Base-by-base conservation (phyloP, 2,329 filamentous ascomycete genomes). In the Neopestalotiopsis rosae region DNA sequence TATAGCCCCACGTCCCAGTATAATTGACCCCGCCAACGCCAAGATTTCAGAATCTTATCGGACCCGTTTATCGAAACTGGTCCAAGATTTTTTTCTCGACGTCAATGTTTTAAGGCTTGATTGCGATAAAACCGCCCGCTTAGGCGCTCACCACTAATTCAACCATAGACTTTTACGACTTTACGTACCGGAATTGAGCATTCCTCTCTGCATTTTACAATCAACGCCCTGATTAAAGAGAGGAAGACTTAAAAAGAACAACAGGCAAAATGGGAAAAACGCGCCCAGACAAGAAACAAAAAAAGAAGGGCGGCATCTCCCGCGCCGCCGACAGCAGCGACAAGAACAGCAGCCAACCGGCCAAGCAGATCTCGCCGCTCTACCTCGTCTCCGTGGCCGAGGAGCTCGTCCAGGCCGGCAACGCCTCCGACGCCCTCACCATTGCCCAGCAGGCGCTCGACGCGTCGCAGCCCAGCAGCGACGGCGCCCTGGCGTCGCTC, bases 401-500 rank as follows among this genome's bases (percentile, higher is more conserved):
- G 66, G 72, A 70, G 67, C 77, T 78, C 66, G 68, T 79, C 5
- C 75, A 77, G 59, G 76, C 74, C 49, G 78, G 77, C 69, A 77
- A 77, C 66, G 70, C 76, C 12, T 71, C 74, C 49, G 77, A 77
- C 58, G 77, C 76, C 14, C 69, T 73, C 9, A 73, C 73, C 34
- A 72, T 79, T 30, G 74, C 76, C 5, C 72, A 75, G 68, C 76
- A 75, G 66, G 76, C 78, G 13, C 72, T 78, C n/a, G 76, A 76
- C 13, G 69, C 72, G 2, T 75, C 74, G 2, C 52, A 72, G 1
- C 70, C 72, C 4, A 74, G 72, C 28, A 82, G 80, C 52, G 84
- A 86, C 72, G 85, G 86, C 65, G 86, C 88, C 61, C 84, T 94
- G 17, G 86, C 90, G 12, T 92, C 92, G 1, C 82, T 95, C 64